phyloP scores from a whole-genome alignment of 331 rosid species.

The Pyrus hybrid region DNA sequence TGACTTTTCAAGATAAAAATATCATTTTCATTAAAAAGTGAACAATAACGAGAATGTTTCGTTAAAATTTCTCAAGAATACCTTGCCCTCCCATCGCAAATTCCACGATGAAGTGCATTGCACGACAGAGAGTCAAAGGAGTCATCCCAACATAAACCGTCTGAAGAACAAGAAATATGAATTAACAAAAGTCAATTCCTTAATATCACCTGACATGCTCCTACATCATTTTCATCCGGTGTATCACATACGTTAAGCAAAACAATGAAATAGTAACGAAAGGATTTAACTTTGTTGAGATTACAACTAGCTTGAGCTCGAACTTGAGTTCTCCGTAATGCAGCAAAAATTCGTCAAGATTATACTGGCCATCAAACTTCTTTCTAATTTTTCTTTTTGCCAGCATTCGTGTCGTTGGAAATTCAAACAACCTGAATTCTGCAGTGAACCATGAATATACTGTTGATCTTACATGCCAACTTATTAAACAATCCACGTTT shows the following conservation, averaged over 20 bases:
- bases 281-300: too few relatives aligned
- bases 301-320: too few relatives aligned
- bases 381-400: too few relatives aligned
- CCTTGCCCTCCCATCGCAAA: conserved; percentile 40
- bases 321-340: too few relatives aligned
- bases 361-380: not conserved
- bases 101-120: conserved; percentile 30
- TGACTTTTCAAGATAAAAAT: too few relatives aligned
- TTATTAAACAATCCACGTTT: not conserved
- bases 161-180: conserved; percentile 23
- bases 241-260: not conserved
- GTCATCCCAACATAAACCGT: conserved; percentile 64
- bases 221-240: conserved; percentile 8
- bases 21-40: too few relatives aligned
- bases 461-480: too few relatives aligned
- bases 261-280: too few relatives aligned
- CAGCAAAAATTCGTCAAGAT: too few relatives aligned
- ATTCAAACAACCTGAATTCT: too few relatives aligned
- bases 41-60: too few relatives aligned
- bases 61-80: conserved; percentile 31
- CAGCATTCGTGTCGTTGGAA: not conserved
- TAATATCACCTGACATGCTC: not conserved
- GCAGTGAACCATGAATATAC: not conserved
- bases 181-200: not conserved
- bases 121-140: conserved; percentile 65